These are phyloP conservation scores for Strobilomyces echinocephalus DNA, from an alignment of 768 basidiomycete genomes.

Conservation along the genomic window DNA sequence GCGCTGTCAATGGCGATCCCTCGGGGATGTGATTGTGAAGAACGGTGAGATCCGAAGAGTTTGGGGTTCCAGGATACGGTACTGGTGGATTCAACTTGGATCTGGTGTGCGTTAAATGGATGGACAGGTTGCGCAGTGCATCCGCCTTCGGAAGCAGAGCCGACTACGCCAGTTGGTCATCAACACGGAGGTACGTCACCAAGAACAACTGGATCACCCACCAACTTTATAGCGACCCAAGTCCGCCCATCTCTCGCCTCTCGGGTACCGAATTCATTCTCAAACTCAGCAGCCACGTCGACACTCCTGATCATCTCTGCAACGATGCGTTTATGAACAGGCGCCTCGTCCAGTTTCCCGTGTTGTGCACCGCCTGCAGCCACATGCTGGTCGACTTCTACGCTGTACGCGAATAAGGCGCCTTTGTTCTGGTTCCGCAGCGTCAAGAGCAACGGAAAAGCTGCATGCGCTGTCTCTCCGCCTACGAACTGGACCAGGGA, in stretches of 20 bases:
- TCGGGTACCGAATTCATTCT: constrained; percentile 40
- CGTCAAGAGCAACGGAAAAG: constrained; percentile 56
- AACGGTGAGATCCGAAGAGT: constrained; percentile 53
- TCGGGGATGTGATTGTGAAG: constrained; percentile 29
- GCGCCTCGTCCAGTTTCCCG: constrained; percentile 16
- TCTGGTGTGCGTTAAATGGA: constrained; percentile 47
- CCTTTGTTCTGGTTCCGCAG: constrained; percentile 71
- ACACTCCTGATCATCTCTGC: constrained; percentile 74
- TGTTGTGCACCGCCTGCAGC: constrained; percentile 31
- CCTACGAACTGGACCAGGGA: constrained; percentile 69
- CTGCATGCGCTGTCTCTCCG: constrained; percentile 71
- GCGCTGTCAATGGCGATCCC: constrained; percentile 36
- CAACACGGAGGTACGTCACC: neutral
- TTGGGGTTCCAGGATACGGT: constrained; percentile 68
- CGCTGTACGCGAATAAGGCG: constrained; percentile 75
- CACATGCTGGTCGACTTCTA: constrained; percentile 70
- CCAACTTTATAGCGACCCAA: constrained; percentile 85
- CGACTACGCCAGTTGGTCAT: constrained; percentile 38
- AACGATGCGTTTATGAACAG: constrained; percentile 58
- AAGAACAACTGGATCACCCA: constrained; percentile 29
- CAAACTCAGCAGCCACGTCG: constrained; percentile 77
- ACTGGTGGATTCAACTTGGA: constrained; percentile 31
- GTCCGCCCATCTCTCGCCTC: constrained; percentile 47
- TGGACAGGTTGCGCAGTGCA: constrained; percentile 58
- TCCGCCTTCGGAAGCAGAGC: constrained; percentile 63